Base-by-base conservation (phyloP, 1,284 basidiomycete species). In the Trametes hirsuta region DNA sequence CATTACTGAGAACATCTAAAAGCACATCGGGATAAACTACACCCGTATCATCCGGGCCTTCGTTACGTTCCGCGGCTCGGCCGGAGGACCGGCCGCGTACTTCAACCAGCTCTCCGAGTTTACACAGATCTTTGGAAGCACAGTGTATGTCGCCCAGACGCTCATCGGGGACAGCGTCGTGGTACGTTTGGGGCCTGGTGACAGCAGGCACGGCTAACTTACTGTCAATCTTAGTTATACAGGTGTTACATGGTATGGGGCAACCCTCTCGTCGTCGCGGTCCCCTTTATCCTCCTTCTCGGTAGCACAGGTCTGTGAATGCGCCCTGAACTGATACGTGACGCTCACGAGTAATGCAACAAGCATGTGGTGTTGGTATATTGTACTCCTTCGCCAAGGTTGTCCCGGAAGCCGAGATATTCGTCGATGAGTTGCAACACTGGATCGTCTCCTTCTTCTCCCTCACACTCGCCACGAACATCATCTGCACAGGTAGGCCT, bases 371-470 rank as follows among this genome's bases (percentile, higher is more conserved):
- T 11, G 40, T 59, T 41, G 64, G 61, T 5, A 62, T 67, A 22
- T 42, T 61, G 30, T 61, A 65, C 50, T 61, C 58, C 34, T 64
- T 67, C 37, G 64, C 58, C 24, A 57, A 47, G 22, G 54, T 59
- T 34, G 46, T 55, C 15, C 47, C 60, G 8, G 61, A 62, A 18
- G 59, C 56, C 25, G 50, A 68, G 42, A 69, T 74, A 36, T 75
- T 76, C 58, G 66, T 62, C 3, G 58, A 60, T 12, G 44, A 71
- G 49, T 62, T 75, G 1, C 62, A 64, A 18, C 45, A 72, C 21
- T 77, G 76, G 76, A 74, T 76, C 51, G 47, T 72, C 3, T 66
- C 75, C 1, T 77, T 77, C 63, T 76, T 78, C 63, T 69, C 71
- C 8, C 61, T 73, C 39, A 76, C 76, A 15, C 69, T 78, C 22